These are phyloP conservation scores for Pseudocercospora vitis DNA, from an alignment of 2,329 filamentous ascomycete species.

Conservation along the genomic window DNA sequence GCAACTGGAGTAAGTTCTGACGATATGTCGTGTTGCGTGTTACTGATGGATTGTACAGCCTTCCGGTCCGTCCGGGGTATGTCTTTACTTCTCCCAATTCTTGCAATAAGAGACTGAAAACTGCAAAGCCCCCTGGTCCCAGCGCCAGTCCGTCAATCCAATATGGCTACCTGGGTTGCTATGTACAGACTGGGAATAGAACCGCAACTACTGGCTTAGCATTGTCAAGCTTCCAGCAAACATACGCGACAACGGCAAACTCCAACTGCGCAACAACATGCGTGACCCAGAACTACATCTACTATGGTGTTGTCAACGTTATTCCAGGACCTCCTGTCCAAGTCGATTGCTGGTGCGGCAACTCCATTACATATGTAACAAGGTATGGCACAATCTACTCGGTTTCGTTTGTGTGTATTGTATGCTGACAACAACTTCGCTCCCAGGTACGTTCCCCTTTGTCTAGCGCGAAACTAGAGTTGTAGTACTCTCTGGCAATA, in stretches of 20 bases:
- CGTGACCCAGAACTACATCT: constrained; percentile 20
- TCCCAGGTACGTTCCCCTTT: not conserved
- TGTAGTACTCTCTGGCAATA: constrained; percentile 4
- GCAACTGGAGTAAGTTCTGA: not conserved
- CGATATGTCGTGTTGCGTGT: not conserved
- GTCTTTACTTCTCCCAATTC: no score
- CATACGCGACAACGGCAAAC: constrained; percentile 26
- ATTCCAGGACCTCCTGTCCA: constrained; percentile 12
- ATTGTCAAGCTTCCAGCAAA: constrained; percentile 25
- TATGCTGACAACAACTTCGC: not conserved
- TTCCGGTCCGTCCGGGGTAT: not conserved
- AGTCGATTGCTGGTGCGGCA: constrained; percentile 35
- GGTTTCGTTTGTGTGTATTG: no score
- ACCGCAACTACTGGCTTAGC: constrained; percentile 29
- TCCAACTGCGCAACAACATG: constrained; percentile 28
- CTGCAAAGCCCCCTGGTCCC: constrained; percentile 16
- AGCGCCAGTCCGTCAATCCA: constrained; percentile 14
- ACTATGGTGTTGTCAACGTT: constrained; percentile 33
- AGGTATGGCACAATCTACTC: constrained; percentile 22
- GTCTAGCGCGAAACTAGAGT: no score
- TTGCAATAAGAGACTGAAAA: no score
- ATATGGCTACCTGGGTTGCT: constrained; percentile 36
- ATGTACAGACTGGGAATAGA: constrained; percentile 30
- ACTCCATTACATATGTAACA: constrained; percentile 30
- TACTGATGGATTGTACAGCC: not conserved